phyloP scores from a whole-genome alignment of 192 early-diverging fungal species.

The Coemansia sp. region DNA sequence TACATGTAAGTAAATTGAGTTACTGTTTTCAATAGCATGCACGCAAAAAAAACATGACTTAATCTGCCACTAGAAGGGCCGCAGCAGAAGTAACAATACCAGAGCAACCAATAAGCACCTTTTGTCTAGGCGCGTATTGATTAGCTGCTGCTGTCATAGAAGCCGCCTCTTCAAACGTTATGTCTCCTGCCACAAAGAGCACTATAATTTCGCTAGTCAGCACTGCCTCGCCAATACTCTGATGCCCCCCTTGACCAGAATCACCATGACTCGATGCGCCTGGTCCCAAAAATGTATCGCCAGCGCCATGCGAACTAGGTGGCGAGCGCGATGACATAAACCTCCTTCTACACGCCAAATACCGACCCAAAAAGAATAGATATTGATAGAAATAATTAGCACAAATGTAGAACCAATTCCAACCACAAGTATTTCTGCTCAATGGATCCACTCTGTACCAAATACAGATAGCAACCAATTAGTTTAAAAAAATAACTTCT shows the following conservation, averaged over 20 bases:
- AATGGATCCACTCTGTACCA: too few species aligned
- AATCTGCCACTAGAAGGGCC: too few species aligned
- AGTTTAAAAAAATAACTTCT: not conserved
- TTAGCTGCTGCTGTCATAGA: constrained; percentile 15
- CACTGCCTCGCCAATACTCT: constrained; percentile 16
- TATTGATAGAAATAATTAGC: too few species aligned
- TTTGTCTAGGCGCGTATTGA: not conserved
- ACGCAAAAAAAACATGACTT: too few species aligned
- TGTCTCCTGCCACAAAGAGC: constrained; percentile 39
- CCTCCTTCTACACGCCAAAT: constrained; percentile 42
- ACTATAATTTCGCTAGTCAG: constrained; percentile 20
- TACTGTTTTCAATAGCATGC: too few species aligned
- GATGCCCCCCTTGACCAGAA: not conserved
- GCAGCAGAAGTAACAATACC: too few species aligned
- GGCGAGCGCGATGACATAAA: constrained; percentile 22
- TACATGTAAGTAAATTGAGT: too few species aligned
- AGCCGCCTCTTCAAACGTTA: constrained; percentile 40
- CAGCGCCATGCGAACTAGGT: not conserved
- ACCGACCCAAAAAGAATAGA: too few species aligned
- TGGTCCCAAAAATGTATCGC: not conserved
- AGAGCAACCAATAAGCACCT: too few species aligned
- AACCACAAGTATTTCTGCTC: too few species aligned
- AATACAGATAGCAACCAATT: not conserved
- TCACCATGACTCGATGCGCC: not conserved
- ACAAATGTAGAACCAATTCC: too few species aligned